These are phyloP conservation scores for Saccharomycopsis javanensis DNA, from an alignment of 805 yeast species.

Conservation along the genomic window DNA sequence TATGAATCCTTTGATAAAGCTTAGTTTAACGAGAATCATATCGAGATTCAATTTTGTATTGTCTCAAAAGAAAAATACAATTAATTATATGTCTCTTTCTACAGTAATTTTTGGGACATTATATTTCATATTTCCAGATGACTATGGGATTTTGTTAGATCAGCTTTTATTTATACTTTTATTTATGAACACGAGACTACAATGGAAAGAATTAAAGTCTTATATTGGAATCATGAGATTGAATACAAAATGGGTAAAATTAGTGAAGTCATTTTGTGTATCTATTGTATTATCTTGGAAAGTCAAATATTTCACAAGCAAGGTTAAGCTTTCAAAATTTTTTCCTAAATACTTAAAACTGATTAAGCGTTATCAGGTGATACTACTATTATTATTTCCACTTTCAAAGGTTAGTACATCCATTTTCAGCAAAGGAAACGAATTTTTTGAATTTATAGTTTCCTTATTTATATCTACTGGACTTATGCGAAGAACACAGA, in stretches of 20 bases:
- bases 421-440: neutral
- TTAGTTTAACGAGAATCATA: neutral
- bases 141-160: neutral
- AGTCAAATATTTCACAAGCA: neutral
- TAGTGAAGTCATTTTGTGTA: neutral
- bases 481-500: neutral
- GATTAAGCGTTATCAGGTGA: neutral
- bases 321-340: neutral
- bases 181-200: slow-evolving; percentile 6
- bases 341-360: neutral
- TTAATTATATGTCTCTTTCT: slow-evolving; percentile 8
- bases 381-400: neutral
- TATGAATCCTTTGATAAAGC: neutral
- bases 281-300: neutral
- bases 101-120: slow-evolving; percentile 4
- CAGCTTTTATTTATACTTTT: slow-evolving; percentile 2
- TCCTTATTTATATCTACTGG: neutral
- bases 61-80: slow-evolving; percentile 3
- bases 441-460: neutral
- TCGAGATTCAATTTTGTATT: neutral
- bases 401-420: neutral
- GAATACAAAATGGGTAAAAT: neutral
- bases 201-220: slow-evolving; percentile 1
- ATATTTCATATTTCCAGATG: slow-evolving; percentile 12
- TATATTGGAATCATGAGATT: neutral